These are phyloP conservation scores for Hypomontagnella submonticulosa DNA, from an alignment of 495 filamentous ascomycete genomes.

Conservation along the genomic window DNA sequence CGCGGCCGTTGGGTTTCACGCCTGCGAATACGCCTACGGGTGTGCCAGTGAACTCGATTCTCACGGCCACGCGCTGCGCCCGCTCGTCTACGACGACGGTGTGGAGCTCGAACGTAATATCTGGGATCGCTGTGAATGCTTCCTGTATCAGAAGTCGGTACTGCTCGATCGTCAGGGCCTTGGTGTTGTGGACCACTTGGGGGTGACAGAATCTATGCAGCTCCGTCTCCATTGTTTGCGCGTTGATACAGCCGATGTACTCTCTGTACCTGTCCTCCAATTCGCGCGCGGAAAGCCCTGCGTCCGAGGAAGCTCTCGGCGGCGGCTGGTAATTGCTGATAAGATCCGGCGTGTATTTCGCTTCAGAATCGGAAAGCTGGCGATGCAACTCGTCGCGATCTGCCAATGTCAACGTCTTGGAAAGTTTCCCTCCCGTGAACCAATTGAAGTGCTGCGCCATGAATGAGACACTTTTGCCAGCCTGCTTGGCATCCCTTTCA, in stretches of 20 bases:
- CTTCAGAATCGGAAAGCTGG: constrained; percentile 16
- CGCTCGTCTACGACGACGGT: constrained; percentile 43
- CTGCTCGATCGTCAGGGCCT: constrained; percentile 29
- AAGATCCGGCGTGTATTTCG: constrained; percentile 14
- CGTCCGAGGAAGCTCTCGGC: constrained; percentile 29
- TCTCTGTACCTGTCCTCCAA: constrained; percentile 32
- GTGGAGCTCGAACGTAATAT: constrained; percentile 37
- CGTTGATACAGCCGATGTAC: constrained; percentile 49
- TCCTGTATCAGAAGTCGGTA: constrained; percentile 47
- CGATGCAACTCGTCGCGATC: constrained; percentile 38
- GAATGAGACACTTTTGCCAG: constrained; percentile 28
- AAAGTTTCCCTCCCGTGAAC: constrained; percentile 42
- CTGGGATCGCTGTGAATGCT: constrained; percentile 43
- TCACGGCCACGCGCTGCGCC: constrained; percentile 42
- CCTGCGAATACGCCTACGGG: constrained; percentile 37
- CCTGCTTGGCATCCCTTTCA: background rate
- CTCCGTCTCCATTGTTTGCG: constrained; percentile 39
- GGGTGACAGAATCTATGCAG: constrained; percentile 43
- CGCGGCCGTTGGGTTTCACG: constrained; percentile 19
- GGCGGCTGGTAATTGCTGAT: constrained; percentile 31
- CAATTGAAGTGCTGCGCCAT: constrained; percentile 39
- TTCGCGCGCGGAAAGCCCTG: constrained; percentile 30
- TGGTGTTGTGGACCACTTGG: constrained; percentile 44
- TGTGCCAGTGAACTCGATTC: constrained; percentile 47
- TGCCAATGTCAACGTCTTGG: constrained; percentile 34